Conservation (phyloP, 495 filamentous ascomycete genomes). For the Podospora pseudopauciseta region DNA sequence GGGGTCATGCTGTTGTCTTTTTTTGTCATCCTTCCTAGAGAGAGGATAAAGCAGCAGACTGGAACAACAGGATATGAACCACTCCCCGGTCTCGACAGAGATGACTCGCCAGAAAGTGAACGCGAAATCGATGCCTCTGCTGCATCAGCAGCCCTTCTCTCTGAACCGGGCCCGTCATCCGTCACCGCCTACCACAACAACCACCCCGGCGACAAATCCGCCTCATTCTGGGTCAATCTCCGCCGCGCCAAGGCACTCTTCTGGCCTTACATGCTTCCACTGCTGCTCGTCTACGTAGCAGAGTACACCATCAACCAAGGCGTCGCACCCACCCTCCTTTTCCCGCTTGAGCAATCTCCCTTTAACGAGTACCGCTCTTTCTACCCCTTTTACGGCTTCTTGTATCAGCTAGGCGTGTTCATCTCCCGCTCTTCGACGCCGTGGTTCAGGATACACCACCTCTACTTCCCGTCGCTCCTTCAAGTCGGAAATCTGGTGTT, state of each 20-base stretch:
- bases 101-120: constrained; percentile 22
- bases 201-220: not conserved
- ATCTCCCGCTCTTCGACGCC: constrained; percentile 86
- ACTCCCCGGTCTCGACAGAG: not conserved
- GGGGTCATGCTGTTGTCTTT: constrained; percentile 80
- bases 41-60: constrained; percentile 43
- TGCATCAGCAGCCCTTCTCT: not conserved
- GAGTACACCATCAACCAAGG: constrained; percentile 98
- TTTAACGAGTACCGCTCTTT: constrained; percentile 81
- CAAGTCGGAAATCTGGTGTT: constrained; percentile 75
- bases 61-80: constrained; percentile 27
- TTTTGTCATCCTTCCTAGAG: constrained; percentile 71
- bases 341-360: constrained; percentile 69
- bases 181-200: not conserved
- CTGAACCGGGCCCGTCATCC: not conserved
- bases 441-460: constrained; percentile 72
- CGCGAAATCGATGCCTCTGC: not conserved
- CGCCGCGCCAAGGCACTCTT: constrained; percentile 43
- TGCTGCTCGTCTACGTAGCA: constrained; percentile 87
- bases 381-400: constrained; percentile 82
- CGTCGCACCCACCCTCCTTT: constrained; percentile 83
- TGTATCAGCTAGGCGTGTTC: constrained; percentile 94
- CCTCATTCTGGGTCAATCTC: constrained; percentile 46
- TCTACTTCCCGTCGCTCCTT: constrained; percentile 81
- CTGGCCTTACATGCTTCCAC: constrained; percentile 73